phyloP scores from a whole-genome alignment of 2,329 filamentous ascomycete genomes.

The Aspergillus proliferans region DNA sequence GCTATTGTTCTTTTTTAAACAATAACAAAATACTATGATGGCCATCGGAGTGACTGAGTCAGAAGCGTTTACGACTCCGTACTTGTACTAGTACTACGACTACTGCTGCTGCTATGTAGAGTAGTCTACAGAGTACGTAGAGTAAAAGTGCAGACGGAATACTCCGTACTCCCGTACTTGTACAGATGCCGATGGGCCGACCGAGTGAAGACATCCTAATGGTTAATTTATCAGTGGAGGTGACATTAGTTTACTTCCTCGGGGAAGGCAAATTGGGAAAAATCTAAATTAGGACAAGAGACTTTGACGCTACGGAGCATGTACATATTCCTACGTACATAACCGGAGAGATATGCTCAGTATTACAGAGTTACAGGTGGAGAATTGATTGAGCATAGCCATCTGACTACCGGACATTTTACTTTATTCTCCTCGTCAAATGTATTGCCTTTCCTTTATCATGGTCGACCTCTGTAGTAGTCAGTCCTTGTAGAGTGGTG shows the following conservation, averaged over 20 bases:
- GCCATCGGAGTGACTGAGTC: too few species aligned
- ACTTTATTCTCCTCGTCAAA: too few species aligned
- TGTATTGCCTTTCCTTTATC: too few species aligned
- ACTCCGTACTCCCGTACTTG: background rate
- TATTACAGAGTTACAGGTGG: too few species aligned
- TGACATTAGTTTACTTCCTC: background rate
- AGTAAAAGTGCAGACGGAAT: background rate
- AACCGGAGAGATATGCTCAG: too few species aligned
- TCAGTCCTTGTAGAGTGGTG: background rate
- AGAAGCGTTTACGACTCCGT: too few species aligned
- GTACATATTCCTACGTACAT: slow-evolving; percentile 1
- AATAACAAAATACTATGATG: too few species aligned
- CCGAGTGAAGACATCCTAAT: background rate
- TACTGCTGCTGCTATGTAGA: background rate
- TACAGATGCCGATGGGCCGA: slow-evolving; percentile 13
- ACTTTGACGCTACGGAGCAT: background rate
- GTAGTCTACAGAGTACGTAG: background rate
- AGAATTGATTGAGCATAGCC: too few species aligned
- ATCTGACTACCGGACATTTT: too few species aligned
- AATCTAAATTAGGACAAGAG: background rate
- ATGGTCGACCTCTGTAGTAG: background rate
- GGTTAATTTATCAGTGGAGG: background rate
- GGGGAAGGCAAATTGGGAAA: background rate
- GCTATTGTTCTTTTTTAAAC: too few species aligned
- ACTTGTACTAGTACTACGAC: too few species aligned